Conservation (phyloP, 352 stramenopile species). For the Pythium sp. region DNA sequence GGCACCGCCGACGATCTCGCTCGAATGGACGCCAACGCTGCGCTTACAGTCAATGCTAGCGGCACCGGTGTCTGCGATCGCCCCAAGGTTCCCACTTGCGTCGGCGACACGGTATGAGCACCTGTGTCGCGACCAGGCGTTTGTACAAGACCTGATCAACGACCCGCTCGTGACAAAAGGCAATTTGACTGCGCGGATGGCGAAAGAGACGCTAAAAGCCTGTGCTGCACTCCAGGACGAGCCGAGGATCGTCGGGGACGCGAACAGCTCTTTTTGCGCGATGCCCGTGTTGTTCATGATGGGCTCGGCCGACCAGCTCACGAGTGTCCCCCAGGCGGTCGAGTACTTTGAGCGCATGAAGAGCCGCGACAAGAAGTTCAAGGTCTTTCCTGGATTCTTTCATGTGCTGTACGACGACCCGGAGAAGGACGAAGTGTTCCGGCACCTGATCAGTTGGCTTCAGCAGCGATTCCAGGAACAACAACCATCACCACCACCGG, state of each 20-base stretch:
- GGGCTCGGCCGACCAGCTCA: conserved; percentile 29
- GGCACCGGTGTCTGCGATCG: conserved; percentile 16
- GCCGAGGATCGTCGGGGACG: conserved; percentile 7
- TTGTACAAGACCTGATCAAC: conserved; percentile 23
- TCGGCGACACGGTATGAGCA: conserved; percentile 20
- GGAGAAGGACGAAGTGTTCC: conserved; percentile 14
- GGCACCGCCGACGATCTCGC: conserved; percentile 19
- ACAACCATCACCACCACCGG: not conserved
- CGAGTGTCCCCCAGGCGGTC: conserved; percentile 19
- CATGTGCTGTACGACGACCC: conserved; percentile 40
- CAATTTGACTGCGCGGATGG: not conserved
- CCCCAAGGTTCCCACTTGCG: conserved; percentile 25
- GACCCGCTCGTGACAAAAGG: conserved; percentile 25
- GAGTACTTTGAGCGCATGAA: conserved; percentile 19
- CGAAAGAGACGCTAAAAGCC: conserved; percentile 20
- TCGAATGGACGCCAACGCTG: conserved; percentile 17
- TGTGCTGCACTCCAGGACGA: conserved; percentile 17
- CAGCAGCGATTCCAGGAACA: not conserved
- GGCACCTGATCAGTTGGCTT: conserved; percentile 3
- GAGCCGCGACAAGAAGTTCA: conserved; percentile 34
- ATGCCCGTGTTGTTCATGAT: conserved; percentile 29
- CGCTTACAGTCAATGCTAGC: conserved; percentile 18
- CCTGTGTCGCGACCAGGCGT: conserved; percentile 27
- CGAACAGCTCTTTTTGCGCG: conserved; percentile 19
- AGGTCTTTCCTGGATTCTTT: conserved; percentile 29